Base-by-base conservation (phyloP, 768 basidiomycete species). In the Sporobolomyces roseus region DNA sequence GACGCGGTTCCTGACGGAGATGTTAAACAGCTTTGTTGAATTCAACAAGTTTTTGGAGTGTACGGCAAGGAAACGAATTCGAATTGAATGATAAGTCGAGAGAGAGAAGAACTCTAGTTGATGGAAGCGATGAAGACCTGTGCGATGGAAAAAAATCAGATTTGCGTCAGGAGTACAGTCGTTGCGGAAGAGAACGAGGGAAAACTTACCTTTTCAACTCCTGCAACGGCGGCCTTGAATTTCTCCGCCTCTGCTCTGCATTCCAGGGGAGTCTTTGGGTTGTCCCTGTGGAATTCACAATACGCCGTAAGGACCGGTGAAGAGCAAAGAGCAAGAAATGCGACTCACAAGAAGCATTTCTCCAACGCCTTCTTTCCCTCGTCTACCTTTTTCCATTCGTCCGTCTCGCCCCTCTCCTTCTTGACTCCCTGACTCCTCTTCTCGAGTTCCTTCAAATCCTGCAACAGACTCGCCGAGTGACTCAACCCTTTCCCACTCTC, bases 371-470 rank as follows among this genome's bases (percentile, higher is more conserved):
- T 83, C 23, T 84, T 82, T 25, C 79, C 80, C n/a, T 79, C 80
- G 73, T 84, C 85, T 23, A 88, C 83, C 49, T 82, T 82, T 41
- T 52, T 56, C 71, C 74, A 70, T 50, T 84, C 84, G 14, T 78
- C 78, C 25, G 87, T 80, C 66, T 84, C 81, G 55, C 88, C 84
- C 75, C 62, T 43, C 61, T 66, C 41, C 51, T 45, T 53, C 50
- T 48, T 46, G 23, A 86, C 88, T 69, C 84, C 83, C 74, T 88
- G 86, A n/a, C 90, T 85, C 75, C 88, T 88, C 61, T 80, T 80
- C 74, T 83, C 83, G 53, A 92, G 82, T 76, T 89, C 85, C 73
- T 89, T 88, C 71, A 93, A 77, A 78, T 92, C 91, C 33, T 85
- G 87, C 64, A 87, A 78, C 32, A 93, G 80, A 4, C 83, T 81